Evolutionary conservation across 2,329 filamentous ascomycete species (phyloP).

Genomic region (Raffaelea deltoideospora): DNA sequence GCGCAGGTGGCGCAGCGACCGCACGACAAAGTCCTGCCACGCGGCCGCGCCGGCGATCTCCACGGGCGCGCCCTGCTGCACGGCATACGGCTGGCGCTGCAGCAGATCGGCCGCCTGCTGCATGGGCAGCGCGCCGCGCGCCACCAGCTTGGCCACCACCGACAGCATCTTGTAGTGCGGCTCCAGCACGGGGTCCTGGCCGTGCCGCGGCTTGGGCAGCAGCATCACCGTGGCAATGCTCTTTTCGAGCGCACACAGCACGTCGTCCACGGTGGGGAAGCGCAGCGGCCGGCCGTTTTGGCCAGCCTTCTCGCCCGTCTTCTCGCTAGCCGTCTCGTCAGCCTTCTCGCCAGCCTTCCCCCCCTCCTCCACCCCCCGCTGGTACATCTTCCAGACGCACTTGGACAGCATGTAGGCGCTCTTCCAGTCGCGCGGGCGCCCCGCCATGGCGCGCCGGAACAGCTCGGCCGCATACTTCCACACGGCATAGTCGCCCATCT

Average conservation of each 20-base stretch:
- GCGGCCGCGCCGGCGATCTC: slow-evolving; percentile 43
- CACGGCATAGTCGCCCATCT: slow-evolving; percentile 44
- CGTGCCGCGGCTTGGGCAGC: slow-evolving; percentile 39
- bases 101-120: slow-evolving; percentile 36
- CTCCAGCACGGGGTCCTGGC: slow-evolving; percentile 65
- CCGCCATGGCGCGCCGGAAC: slow-evolving; percentile 39
- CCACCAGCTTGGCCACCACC: slow-evolving; percentile 67
- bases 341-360: no score
- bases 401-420: slow-evolving; percentile 47
- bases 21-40: slow-evolving; percentile 40
- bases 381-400: slow-evolving; percentile 50
- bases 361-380: slow-evolving; percentile 26
- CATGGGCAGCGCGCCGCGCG: slow-evolving; percentile 29
- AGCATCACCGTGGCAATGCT: slow-evolving; percentile 34
- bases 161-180: slow-evolving; percentile 87
- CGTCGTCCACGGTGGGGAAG: slow-evolving; percentile 22
- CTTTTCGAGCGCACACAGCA: slow-evolving; percentile 35
- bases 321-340: no score
- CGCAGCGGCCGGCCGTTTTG: no score
- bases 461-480: slow-evolving; percentile 45
- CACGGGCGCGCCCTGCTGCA: slow-evolving; percentile 30
- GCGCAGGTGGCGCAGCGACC: slow-evolving; percentile 33
- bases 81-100: slow-evolving; percentile 38
- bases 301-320: no score
- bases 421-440: slow-evolving; percentile 41